Conservation (phyloP, 2,329 filamentous ascomycete species). For the Fusarium aywerte region DNA sequence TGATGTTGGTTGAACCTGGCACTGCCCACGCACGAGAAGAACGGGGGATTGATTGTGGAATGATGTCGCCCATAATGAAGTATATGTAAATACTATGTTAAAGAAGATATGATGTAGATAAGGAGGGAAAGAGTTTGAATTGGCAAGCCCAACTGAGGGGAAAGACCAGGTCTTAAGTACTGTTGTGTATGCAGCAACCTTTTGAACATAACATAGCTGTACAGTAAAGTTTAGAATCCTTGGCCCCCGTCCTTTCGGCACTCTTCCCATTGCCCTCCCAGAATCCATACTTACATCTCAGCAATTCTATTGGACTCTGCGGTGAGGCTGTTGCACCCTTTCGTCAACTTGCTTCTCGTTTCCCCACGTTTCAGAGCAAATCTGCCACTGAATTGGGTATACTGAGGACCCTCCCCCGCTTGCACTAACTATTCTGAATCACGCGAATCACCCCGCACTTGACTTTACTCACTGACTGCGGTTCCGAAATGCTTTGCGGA, state of each 20-base stretch:
- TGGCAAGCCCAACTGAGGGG: slow-evolving; percentile 12
- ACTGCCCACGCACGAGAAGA: slow-evolving; percentile 46
- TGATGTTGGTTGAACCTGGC: slow-evolving; percentile 66
- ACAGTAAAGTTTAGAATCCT: background rate
- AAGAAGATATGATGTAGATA: background rate
- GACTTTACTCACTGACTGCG: background rate
- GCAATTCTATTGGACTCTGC: background rate
- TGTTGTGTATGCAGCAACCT: slow-evolving; percentile 1
- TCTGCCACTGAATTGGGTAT: background rate
- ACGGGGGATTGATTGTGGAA: slow-evolving; percentile 37
- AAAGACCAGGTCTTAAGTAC: slow-evolving; percentile 12
- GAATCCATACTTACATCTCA: background rate
- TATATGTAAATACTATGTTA: background rate
- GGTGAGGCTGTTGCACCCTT: background rate
- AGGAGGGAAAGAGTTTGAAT: background rate
- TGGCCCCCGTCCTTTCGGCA: background rate
- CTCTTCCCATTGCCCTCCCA: background rate
- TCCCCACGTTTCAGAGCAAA: slow-evolving; percentile 6
- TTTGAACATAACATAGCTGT: slow-evolving; percentile 10
- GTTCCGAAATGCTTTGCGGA: slow-evolving; percentile 14
- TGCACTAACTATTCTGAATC: background rate
- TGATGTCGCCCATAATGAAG: slow-evolving; percentile 37
- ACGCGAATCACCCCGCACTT: slow-evolving; percentile 7
- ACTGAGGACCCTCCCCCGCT: slow-evolving; percentile 14
- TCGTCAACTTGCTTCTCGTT: background rate